Evolutionary conservation across 2,329 filamentous ascomycete genomes (phyloP).

Genomic region (Penicillium italicum): DNA sequence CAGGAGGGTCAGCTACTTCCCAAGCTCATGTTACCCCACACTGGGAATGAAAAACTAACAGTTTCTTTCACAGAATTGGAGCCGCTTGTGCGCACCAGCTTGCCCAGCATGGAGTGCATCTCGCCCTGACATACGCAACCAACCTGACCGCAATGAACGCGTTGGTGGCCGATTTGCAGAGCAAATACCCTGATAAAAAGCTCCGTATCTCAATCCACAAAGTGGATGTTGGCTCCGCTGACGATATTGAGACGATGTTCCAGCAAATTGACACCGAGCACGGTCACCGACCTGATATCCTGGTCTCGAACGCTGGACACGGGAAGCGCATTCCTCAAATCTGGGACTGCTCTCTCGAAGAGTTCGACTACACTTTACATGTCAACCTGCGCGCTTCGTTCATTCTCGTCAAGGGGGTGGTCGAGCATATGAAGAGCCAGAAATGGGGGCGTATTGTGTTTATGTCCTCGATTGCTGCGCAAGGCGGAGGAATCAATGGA

Average conservation of each 20-base stretch:
- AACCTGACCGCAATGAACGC: constrained; percentile 47
- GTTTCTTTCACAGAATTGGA: constrained; percentile 51
- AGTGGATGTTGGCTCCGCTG: constrained; percentile 55
- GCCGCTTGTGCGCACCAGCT: constrained; percentile 56
- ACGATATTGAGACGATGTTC: constrained; percentile 55
- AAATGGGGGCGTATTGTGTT: constrained; percentile 63
- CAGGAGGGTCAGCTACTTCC: constrained; percentile 51
- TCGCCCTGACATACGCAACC: constrained; percentile 59
- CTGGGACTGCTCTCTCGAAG: constrained; percentile 59
- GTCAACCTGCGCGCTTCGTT: constrained; percentile 63
- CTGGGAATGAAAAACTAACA: constrained; percentile 4
- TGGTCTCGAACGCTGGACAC: constrained; percentile 64
- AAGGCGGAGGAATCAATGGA: constrained; percentile 62
- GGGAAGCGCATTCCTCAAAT: constrained; percentile 58
- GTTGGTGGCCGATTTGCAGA: constrained; percentile 44
- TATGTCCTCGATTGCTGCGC: constrained; percentile 61
- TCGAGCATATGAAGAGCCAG: constrained; percentile 58
- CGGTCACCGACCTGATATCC: constrained; percentile 57
- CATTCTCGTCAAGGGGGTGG: constrained; percentile 57
- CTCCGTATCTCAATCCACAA: constrained; percentile 53
- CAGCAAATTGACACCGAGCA: constrained; percentile 53
- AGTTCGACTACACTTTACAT: constrained; percentile 61
- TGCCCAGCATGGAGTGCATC: constrained; percentile 49
- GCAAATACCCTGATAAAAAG: constrained; percentile 25
- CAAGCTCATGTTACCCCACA: not conserved